phyloP scores from a whole-genome alignment of 345 rosid genomes.

The Salix viminalis region DNA sequence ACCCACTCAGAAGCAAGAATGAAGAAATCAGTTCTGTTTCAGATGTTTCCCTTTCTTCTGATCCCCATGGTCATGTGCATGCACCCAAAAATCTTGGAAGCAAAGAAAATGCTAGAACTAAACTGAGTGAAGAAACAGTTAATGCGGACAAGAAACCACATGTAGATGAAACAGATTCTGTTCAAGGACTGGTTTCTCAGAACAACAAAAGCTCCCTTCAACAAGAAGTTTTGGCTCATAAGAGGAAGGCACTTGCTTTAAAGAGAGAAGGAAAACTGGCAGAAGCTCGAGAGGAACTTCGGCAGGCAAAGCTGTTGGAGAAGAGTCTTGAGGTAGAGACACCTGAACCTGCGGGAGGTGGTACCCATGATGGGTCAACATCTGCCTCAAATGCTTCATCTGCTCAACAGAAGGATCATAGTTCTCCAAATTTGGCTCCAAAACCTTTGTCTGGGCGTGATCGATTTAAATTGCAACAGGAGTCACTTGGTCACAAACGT shows the following conservation, averaged over 20 bases:
- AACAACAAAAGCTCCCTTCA: slow-evolving; percentile 36
- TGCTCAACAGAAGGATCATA: slow-evolving; percentile 37
- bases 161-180: slow-evolving; percentile 22
- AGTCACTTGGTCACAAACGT: slow-evolving; percentile 79
- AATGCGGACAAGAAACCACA: slow-evolving; percentile 18
- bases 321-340: slow-evolving; percentile 43
- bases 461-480: slow-evolving; percentile 83
- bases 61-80: background rate
- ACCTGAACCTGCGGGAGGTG: slow-evolving; percentile 24
- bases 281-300: slow-evolving; percentile 81
- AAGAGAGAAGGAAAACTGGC: slow-evolving; percentile 77
- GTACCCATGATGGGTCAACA: slow-evolving; percentile 12
- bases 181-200: slow-evolving; percentile 28
- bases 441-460: slow-evolving; percentile 72
- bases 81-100: background rate
- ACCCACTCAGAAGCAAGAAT: background rate
- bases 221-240: slow-evolving; percentile 61
- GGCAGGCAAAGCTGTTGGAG: slow-evolving; percentile 73
- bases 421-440: slow-evolving; percentile 39
- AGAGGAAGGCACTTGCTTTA: slow-evolving; percentile 72
- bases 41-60: background rate
- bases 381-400: slow-evolving; percentile 25
- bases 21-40: background rate
- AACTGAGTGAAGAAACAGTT: slow-evolving; percentile 18
- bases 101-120: slow-evolving; percentile 2